Percentiles rank a stretch among this genome's conserved stretches.
phyloP scores from a whole-genome alignment of 2,329 filamentous ascomycete genomes.

The Botryotinia globosa region DNA sequence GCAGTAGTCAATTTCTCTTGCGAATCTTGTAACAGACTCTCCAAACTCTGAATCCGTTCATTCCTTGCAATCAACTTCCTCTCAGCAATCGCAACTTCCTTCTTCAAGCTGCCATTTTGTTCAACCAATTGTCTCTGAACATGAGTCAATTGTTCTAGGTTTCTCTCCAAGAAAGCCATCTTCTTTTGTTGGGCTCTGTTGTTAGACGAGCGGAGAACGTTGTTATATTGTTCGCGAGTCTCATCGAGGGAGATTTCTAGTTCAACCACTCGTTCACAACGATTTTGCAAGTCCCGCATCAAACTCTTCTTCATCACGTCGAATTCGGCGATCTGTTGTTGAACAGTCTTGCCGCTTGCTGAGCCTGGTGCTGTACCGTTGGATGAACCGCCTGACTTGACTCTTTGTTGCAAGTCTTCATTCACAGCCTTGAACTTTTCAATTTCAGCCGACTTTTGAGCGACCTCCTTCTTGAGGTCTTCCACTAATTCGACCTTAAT shows the following conservation, averaged over 20 bases:
- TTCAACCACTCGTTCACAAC: slow-evolving; percentile 96
- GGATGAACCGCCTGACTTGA: slow-evolving; percentile 62
- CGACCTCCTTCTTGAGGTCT: slow-evolving; percentile 72
- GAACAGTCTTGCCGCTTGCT: slow-evolving; percentile 83
- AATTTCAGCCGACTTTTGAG: slow-evolving; percentile 78
- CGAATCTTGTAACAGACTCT: slow-evolving; percentile 88
- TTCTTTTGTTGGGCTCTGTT: slow-evolving; percentile 99
- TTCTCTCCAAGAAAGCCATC: slow-evolving; percentile 98
- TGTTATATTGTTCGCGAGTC: slow-evolving; percentile 98
- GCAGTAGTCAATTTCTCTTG: slow-evolving; percentile 97
- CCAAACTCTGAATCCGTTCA: slow-evolving; percentile 92
- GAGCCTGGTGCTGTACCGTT: slow-evolving; percentile 57
- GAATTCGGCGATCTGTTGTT: slow-evolving; percentile 97
- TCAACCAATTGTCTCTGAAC: slow-evolving; percentile 97
- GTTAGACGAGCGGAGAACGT: slow-evolving; percentile 92
- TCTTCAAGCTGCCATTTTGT: slow-evolving; percentile 95
- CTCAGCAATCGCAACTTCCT: slow-evolving; percentile 98
- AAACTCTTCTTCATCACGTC: slow-evolving; percentile 99
- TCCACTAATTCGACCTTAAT: slow-evolving; percentile 70
- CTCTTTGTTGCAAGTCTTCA: slow-evolving; percentile 72
- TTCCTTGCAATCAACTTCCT: slow-evolving; percentile 94
- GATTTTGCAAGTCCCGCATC: slow-evolving; percentile 97
- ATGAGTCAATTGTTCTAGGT: slow-evolving; percentile 94
- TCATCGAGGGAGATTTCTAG: slow-evolving; percentile 97
- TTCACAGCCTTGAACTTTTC: slow-evolving; percentile 75